Evolutionary conservation across 495 filamentous ascomycete genomes (phyloP).

Genomic region (Daldinia concentrica): DNA sequence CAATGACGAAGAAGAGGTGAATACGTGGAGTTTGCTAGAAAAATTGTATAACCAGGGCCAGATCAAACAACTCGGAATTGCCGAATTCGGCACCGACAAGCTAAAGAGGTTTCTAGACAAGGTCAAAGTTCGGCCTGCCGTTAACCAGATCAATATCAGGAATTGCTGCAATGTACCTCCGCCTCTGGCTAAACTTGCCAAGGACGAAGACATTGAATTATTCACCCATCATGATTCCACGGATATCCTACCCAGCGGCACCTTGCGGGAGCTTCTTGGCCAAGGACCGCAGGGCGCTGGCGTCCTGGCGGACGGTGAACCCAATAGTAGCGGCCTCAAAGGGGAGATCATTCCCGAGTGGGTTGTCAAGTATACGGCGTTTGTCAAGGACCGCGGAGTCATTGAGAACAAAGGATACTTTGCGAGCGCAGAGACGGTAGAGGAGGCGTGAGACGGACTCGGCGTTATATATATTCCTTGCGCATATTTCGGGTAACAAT

Average conservation of each 20-base stretch:
- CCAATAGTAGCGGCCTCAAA: slow-evolving; percentile 62
- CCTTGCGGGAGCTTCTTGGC: slow-evolving; percentile 82
- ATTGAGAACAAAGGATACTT: slow-evolving; percentile 99
- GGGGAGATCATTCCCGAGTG: slow-evolving; percentile 87
- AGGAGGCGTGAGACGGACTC: slow-evolving; percentile 28
- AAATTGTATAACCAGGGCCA: slow-evolving; percentile 73
- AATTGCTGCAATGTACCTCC: slow-evolving; percentile 97
- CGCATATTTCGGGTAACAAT: slow-evolving; percentile 15
- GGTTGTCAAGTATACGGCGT: slow-evolving; percentile 98
- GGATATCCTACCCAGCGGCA: slow-evolving; percentile 86
- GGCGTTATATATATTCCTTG: background rate
- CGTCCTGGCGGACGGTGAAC: slow-evolving; percentile 65
- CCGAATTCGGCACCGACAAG: slow-evolving; percentile 89
- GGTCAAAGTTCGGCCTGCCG: slow-evolving; percentile 77
- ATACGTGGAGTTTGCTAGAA: slow-evolving; percentile 78
- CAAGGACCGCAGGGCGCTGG: slow-evolving; percentile 70
- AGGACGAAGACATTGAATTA: slow-evolving; percentile 83
- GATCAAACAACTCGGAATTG: slow-evolving; percentile 78
- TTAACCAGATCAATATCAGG: slow-evolving; percentile 96
- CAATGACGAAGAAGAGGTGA: slow-evolving; percentile 70
- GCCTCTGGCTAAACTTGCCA: slow-evolving; percentile 83
- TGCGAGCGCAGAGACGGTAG: slow-evolving; percentile 75
- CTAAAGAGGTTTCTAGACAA: slow-evolving; percentile 65
- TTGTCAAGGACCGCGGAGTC: slow-evolving; percentile 94
- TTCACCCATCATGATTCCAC: slow-evolving; percentile 95